Evolutionary conservation across 164 flowering plant species (phyloP), one percentile per base, ranked within the genome.

Genomic region (Berberis vulgaris): DNA sequence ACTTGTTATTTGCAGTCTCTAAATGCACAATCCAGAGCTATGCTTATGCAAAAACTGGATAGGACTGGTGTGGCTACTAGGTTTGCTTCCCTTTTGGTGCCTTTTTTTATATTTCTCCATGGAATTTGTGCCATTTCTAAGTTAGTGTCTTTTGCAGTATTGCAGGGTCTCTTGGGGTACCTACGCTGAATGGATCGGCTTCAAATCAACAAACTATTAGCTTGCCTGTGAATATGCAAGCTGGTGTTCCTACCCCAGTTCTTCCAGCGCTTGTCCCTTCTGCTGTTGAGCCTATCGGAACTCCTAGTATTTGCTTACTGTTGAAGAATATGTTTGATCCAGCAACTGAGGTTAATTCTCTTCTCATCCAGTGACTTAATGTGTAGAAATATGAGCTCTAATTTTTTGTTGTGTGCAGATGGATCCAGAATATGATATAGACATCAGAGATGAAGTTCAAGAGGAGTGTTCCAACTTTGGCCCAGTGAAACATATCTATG

Each of bases 241-340:
- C 83, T 67, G 71, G 77, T 5, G 46, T 83, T 65, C 73, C 80
- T 57, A 68, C 71, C 62, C 54, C 87, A 45, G 66, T 62, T 43
- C 79, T 78, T 65, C 71, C 83, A 4, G 70, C 72, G 45, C 70
- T 74, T 38, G 71, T 67, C 71, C 46, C 76, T 10, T 46, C 74
- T 11, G 68, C 74, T 45, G 10, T 65, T 50, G 94, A 83, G 69
- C 77, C 88, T 64, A 71, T 89, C 75, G 95, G 96, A 60, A 79
- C 44, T 47, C 98, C 96, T 4, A 86, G 84, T 45, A 84, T 81
- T 61, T 88, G 88, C 71, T 69, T 88, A 61, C 73, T 86, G 63
- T 72, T 89, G 81, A 92, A 86, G 78, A 89, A 92, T 74, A 81
- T 92, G 93, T 92, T 92, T 81, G 98, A 92, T 79, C 98, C 98